Evolutionary conservation across 2,329 filamentous ascomycete species (phyloP).

Genomic region (Endothia cerciana): DNA sequence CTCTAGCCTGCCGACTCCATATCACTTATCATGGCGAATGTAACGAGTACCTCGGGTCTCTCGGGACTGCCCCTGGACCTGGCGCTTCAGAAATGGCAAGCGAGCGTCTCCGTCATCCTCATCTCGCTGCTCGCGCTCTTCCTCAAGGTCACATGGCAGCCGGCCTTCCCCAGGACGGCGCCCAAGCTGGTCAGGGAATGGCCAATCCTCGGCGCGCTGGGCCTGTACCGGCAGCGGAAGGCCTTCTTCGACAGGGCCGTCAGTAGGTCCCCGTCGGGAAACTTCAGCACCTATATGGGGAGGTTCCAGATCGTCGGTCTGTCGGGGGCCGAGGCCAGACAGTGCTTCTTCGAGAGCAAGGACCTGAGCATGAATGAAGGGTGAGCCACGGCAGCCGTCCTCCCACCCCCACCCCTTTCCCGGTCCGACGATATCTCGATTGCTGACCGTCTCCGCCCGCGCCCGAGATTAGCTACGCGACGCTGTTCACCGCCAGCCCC

Average conservation of each 20-base stretch:
- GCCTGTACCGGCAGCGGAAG: constrained; percentile 49
- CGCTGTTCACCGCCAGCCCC: constrained; percentile 39
- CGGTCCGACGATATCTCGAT: not conserved
- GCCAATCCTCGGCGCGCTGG: constrained; percentile 46
- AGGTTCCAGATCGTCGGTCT: constrained; percentile 49
- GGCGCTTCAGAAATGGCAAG: constrained; percentile 29
- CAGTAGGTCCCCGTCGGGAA: constrained; percentile 43
- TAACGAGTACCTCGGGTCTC: not conserved
- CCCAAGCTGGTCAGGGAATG: constrained; percentile 34
- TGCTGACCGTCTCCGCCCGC: not conserved
- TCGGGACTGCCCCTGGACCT: not conserved
- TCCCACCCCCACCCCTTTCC: not conserved
- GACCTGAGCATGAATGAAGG: constrained; percentile 48
- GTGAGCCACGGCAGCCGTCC: constrained; percentile 34
- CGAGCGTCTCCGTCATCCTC: constrained; percentile 32
- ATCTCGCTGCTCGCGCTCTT: constrained; percentile 30
- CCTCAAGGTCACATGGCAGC: constrained; percentile 33
- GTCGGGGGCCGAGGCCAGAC: constrained; percentile 46
- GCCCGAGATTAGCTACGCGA: constrained; percentile 33
- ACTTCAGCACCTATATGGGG: constrained; percentile 55
- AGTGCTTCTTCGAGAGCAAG: constrained; percentile 51
- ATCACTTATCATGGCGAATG: not conserved
- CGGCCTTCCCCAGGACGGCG: constrained; percentile 33
- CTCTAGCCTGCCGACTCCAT: not conserved
- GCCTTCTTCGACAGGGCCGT: constrained; percentile 44